Evolutionary conservation across 768 basidiomycete species (phyloP).

Genomic region (Panaeolus papilionaceus): DNA sequence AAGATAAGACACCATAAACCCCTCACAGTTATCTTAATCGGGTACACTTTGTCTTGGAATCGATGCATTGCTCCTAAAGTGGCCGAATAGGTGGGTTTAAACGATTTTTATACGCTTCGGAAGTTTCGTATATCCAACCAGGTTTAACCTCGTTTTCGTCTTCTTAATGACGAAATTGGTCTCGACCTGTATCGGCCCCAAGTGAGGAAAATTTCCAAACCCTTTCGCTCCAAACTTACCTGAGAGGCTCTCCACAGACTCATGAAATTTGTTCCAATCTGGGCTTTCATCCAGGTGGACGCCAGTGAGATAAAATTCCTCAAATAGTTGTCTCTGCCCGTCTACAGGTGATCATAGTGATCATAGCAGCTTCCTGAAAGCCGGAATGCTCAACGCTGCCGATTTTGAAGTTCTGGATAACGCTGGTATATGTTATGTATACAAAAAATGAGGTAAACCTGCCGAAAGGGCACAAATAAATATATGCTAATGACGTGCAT

Average conservation of each 20-base stretch:
- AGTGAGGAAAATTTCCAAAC: neutral
- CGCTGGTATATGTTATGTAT: conserved; percentile 10
- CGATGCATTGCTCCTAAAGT: neutral
- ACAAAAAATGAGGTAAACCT: neutral
- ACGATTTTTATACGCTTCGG: neutral
- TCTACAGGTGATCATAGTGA: neutral
- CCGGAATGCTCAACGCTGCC: neutral
- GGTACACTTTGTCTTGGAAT: too few species aligned
- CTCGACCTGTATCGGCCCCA: conserved; percentile 4
- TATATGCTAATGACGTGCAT: conserved; percentile 5
- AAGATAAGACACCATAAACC: neutral
- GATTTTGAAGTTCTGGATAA: neutral
- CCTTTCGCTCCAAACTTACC: neutral
- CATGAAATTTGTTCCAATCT: neutral
- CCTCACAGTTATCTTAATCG: too few species aligned
- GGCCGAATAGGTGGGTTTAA: neutral
- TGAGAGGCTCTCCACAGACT: neutral
- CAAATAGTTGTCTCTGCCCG: neutral
- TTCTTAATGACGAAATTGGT: conserved; percentile 2
- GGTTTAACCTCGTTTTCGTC: conserved; percentile 1
- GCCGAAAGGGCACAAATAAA: neutral
- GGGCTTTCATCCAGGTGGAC: neutral
- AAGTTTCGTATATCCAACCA: neutral
- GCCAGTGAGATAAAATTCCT: neutral
- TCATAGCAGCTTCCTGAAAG: too few species aligned